Conservation (phyloP, 1,139 yeast species). For the Williopsis jadinii region DNA sequence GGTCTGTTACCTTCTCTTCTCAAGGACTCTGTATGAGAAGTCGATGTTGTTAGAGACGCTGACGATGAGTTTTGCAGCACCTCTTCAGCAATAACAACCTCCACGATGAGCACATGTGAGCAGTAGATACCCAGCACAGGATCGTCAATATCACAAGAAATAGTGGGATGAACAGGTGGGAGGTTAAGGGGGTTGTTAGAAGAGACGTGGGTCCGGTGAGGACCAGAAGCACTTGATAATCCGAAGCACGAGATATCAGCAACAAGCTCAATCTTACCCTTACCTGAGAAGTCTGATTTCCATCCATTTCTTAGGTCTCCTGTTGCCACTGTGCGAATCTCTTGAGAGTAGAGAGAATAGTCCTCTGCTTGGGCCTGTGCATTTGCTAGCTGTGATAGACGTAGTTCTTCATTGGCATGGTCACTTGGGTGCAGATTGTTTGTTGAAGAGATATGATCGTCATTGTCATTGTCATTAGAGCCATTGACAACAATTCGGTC, state of each 20-base stretch:
- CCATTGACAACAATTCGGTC: background rate
- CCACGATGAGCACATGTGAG: conserved; percentile 69
- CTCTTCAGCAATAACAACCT: conserved; percentile 92
- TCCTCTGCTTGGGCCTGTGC: conserved; percentile 25
- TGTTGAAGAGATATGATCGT: conserved; percentile 2
- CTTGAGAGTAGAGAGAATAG: conserved; percentile 54
- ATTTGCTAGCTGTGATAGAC: conserved; percentile 24
- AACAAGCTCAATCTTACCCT: conserved; percentile 71
- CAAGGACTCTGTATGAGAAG: conserved; percentile 10
- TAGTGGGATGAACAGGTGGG: conserved; percentile 38
- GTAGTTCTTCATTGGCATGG: conserved; percentile 31
- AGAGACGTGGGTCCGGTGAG: conserved; percentile 19
- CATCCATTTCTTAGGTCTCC: conserved; percentile 88
- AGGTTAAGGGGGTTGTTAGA: conserved; percentile 18
- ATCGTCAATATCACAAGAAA: conserved; percentile 78
- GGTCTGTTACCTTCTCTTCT: conserved; percentile 12
- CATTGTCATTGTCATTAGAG: conserved; percentile 9
- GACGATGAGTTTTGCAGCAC: conserved; percentile 33
- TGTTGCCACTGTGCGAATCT: conserved; percentile 59
- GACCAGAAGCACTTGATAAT: conserved; percentile 21
- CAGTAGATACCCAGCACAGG: conserved; percentile 74
- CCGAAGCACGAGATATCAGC: conserved; percentile 54
- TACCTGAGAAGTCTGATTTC: conserved; percentile 81
- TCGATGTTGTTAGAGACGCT: conserved; percentile 12
- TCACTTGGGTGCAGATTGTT: conserved; percentile 30